phyloP scores from a whole-genome alignment of 2,329 filamentous ascomycete genomes.

The Talaromyces marneffei region DNA sequence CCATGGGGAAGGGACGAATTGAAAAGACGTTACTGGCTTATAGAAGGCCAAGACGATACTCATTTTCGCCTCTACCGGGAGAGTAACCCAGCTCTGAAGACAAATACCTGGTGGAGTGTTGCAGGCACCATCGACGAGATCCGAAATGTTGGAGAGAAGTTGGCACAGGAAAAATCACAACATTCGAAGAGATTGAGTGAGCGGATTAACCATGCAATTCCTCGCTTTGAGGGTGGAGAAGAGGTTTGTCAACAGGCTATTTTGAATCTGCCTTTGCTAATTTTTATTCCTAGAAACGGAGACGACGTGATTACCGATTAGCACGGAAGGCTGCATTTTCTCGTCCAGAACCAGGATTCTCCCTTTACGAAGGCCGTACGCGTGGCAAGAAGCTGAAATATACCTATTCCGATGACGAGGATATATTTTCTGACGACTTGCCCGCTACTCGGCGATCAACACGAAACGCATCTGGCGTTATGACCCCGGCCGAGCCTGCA shows the following conservation, averaged over 20 bases:
- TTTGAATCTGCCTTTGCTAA: neutral
- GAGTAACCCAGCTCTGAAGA: slow-evolving; percentile 70
- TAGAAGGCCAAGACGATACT: slow-evolving; percentile 92
- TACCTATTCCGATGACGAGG: slow-evolving; percentile 87
- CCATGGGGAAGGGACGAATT: slow-evolving; percentile 86
- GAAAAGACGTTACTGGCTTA: slow-evolving; percentile 85
- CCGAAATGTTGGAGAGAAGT: slow-evolving; percentile 65
- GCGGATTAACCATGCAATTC: slow-evolving; percentile 72
- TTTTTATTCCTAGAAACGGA: slow-evolving; percentile 65
- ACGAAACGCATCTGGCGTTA: slow-evolving; percentile 62
- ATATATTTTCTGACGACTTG: slow-evolving; percentile 56
- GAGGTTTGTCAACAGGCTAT: slow-evolving; percentile 54
- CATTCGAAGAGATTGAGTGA: slow-evolving; percentile 72
- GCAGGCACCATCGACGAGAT: slow-evolving; percentile 87
- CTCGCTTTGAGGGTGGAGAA: slow-evolving; percentile 87
- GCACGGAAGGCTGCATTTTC: slow-evolving; percentile 80
- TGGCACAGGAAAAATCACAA: slow-evolving; percentile 73
- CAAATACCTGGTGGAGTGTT: slow-evolving; percentile 86
- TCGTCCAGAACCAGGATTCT: slow-evolving; percentile 81
- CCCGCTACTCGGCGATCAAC: slow-evolving; percentile 60
- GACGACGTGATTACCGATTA: slow-evolving; percentile 83
- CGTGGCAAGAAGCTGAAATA: slow-evolving; percentile 95
- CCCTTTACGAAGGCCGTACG: slow-evolving; percentile 91
- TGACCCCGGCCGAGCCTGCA: slow-evolving; percentile 63
- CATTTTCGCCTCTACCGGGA: slow-evolving; percentile 91